A percentile compares a stretch with the other conserved stretches of the same genome.
phyloP scores from a whole-genome alignment of 306 rosid species.

The Lupinus albus region DNA sequence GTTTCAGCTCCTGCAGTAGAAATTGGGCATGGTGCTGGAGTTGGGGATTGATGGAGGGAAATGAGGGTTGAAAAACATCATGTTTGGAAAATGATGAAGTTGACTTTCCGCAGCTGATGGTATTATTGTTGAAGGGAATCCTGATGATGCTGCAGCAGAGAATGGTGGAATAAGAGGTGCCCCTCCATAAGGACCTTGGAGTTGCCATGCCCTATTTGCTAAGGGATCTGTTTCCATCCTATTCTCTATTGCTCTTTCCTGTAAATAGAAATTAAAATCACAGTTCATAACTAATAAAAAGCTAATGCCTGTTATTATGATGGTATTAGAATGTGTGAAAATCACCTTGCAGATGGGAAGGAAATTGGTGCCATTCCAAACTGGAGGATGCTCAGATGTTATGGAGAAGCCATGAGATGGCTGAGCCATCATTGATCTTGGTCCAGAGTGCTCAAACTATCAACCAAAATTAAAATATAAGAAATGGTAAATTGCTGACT shows the following conservation, averaged over 20 bases:
- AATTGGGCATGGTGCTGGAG: constrained; percentile 49
- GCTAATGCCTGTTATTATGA: not conserved
- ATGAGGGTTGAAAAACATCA: constrained; percentile 46
- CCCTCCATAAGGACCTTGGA: constrained; percentile 57
- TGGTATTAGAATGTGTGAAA: not conserved
- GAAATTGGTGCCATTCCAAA: constrained; percentile 52
- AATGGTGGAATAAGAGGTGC: constrained; percentile 58
- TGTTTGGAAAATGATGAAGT: constrained; percentile 57
- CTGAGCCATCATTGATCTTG: constrained; percentile 50
- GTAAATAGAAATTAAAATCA: constrained; percentile 20
- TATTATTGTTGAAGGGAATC: constrained; percentile 73
- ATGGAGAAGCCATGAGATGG: constrained; percentile 52
- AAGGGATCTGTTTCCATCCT: constrained; percentile 57
- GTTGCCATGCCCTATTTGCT: constrained; percentile 65
- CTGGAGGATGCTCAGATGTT: constrained; percentile 54
- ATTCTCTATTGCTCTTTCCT: constrained; percentile 85
- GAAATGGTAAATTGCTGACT: constrained; percentile 7
- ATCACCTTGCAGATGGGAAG: constrained; percentile 60
- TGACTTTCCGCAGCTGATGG: constrained; percentile 66
- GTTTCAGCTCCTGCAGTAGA: constrained; percentile 61
- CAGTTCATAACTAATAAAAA: not conserved
- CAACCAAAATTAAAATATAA: not conserved
- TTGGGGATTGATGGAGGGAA: constrained; percentile 53
- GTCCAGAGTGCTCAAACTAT: constrained; percentile 60
- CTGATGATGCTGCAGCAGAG: constrained; percentile 99